Conservation (phyloP, 2,329 filamentous ascomycete genomes). For the Sclerotinia spermophila region DNA sequence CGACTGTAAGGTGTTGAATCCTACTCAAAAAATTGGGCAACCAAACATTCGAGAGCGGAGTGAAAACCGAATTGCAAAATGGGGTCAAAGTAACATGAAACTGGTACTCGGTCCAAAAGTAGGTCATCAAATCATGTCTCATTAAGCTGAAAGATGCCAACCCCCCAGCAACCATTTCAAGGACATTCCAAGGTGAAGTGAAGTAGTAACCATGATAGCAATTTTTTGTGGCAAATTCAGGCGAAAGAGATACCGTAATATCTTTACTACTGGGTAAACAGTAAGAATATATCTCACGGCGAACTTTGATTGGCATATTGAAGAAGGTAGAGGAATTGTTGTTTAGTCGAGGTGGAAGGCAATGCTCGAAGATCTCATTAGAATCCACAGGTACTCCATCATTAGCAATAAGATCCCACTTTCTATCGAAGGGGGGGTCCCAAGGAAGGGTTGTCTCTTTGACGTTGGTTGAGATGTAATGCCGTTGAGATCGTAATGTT, state of each 20-base stretch:
- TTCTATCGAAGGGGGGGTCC: constrained; percentile 19
- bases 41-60: constrained; percentile 33
- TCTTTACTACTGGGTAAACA: constrained; percentile 27
- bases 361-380: neutral
- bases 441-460: constrained; percentile 9
- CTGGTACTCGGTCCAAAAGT: constrained; percentile 35
- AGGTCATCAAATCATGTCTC: constrained; percentile 34
- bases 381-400: neutral
- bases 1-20: constrained; percentile 34
- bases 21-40: constrained; percentile 25
- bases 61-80: constrained; percentile 29
- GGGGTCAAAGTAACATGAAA: constrained; percentile 35
- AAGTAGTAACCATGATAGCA: constrained; percentile 31
- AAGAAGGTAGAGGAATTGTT: constrained; percentile 21
- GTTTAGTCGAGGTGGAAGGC: neutral
- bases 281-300: constrained; percentile 30
- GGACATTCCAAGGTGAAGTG: constrained; percentile 29
- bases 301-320: constrained; percentile 23
- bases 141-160: constrained; percentile 25
- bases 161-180: constrained; percentile 28
- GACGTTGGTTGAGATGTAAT: neutral
- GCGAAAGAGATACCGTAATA: constrained; percentile 31
- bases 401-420: constrained; percentile 22
- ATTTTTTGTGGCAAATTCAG: constrained; percentile 28
- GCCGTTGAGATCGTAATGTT: neutral